Conservation (phyloP, 2,329 filamentous ascomycete genomes). For the Zymoseptoria brevis region DNA sequence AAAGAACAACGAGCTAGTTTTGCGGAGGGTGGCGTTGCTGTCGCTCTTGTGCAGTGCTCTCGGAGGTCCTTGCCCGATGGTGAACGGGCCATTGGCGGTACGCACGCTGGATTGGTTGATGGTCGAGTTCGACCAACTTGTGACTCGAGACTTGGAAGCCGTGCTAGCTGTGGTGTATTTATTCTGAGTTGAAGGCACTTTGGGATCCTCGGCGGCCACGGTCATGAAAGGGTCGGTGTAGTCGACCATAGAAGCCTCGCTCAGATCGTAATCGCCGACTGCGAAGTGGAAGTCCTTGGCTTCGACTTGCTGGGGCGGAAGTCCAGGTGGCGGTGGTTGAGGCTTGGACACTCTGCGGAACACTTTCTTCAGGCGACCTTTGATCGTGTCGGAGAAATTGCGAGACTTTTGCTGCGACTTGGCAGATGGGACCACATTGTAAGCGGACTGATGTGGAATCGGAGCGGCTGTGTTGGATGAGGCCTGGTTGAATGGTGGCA, state of each 20-base stretch:
- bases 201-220: slow-evolving; percentile 5
- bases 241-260: slow-evolving; percentile 7
- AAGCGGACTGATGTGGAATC: not conserved
- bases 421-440: not conserved
- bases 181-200: not conserved
- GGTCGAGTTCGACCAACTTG: slow-evolving; percentile 63
- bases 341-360: slow-evolving; percentile 38
- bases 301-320: slow-evolving; percentile 46
- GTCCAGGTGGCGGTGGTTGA: slow-evolving; percentile 19
- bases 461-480: slow-evolving; percentile 13
- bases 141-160: slow-evolving; percentile 55
- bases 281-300: slow-evolving; percentile 28
- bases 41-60: slow-evolving; percentile 8
- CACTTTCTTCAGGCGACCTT: slow-evolving; percentile 52
- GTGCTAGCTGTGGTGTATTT: slow-evolving; percentile 36
- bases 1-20: slow-evolving; percentile 24
- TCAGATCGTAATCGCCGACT: slow-evolving; percentile 10
- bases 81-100: slow-evolving; percentile 25
- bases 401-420: slow-evolving; percentile 37
- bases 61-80: not conserved
- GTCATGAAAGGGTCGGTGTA: slow-evolving; percentile 17
- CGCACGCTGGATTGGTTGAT: slow-evolving; percentile 44
- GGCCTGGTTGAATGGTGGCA: slow-evolving; percentile 23
- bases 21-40: slow-evolving; percentile 19
- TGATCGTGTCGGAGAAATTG: slow-evolving; percentile 56